phyloP scores from a whole-genome alignment of 106 monocot species.

The Dendrobium officinale region DNA sequence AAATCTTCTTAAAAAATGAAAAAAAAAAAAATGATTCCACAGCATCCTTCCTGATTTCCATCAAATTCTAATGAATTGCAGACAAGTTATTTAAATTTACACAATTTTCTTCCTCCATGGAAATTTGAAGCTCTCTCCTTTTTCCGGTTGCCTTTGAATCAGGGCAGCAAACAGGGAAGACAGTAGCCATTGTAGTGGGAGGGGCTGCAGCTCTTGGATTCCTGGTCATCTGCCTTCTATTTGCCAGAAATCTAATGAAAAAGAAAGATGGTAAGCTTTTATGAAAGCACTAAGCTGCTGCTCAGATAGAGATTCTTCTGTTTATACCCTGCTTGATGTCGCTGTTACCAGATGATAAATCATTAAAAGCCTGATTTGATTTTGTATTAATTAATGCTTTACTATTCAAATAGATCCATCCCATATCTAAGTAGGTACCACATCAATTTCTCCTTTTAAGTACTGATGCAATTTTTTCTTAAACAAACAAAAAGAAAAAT shows the following conservation, averaged over 20 bases:
- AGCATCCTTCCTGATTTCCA: not conserved
- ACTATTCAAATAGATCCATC: not conserved
- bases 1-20: too few species aligned
- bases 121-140: not conserved
- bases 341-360: not conserved
- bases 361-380: not conserved
- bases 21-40: too few species aligned
- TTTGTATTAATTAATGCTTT: not conserved
- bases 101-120: not conserved
- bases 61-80: not conserved
- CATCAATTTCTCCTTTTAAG: too few species aligned
- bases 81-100: not conserved
- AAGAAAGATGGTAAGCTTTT: constrained; percentile 63
- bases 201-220: constrained; percentile 83
- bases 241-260: constrained; percentile 67
- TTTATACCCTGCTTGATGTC: constrained; percentile 2
- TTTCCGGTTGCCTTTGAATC: constrained; percentile 1
- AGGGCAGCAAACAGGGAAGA: constrained; percentile 86
- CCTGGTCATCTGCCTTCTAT: constrained; percentile 80
- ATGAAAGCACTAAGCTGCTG: not conserved
- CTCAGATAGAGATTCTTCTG: not conserved
- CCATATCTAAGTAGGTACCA: not conserved
- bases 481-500: too few species aligned
- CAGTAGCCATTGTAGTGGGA: constrained; percentile 93
- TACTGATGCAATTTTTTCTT: too few species aligned